Base-by-base conservation (phyloP, 192 early-diverging fungal species). In the Lunasporangiospora selenospora region DNA sequence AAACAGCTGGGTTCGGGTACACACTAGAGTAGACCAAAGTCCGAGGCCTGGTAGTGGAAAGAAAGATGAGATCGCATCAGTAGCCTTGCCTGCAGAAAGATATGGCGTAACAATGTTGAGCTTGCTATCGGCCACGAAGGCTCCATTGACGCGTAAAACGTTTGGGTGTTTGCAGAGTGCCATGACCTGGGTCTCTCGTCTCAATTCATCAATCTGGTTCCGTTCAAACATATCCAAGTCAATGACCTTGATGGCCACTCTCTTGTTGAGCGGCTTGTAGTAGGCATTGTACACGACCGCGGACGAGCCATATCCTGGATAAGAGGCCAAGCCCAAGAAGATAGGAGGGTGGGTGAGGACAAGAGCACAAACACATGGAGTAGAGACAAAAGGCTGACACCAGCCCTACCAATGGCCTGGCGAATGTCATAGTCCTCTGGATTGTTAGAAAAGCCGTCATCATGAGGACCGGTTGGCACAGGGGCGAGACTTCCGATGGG, bases 221-320 rank as follows among this genome's bases (percentile, higher is more conserved):
- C 93, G 77, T 62, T 94, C 92, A 88, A 95, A 95, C 82, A 87
- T 86, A 67, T 95, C 93, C 66, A 95, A 73, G 67, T 95, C 92
- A 77, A 95, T 94, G 56, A 93, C 86, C 60, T 95, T 95, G 41
- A 94, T 82, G 12, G 89, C 90, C 16, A 95, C 88, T 18, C 78
- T 55, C 62, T 84, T 88, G 42, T 87, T 84, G 18, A 81, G 47
- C 1, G 92, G 90, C 43, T 87, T 86, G 63, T 93, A 93, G 51
- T 81, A 79, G 13, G 93, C 93, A 44, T 81, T 83, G 66, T 94
- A 93, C 5, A 95, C 93, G 19, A 90, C 79, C 6, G 93, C 93
- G 27, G 93, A 95, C 2, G 91, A 92, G 21, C 93, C 93, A 73
- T 93, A 93, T 24, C 92, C 92, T 90, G 64, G 27, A 33, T 31